Base-by-base conservation (phyloP, 176 grass and related monocot genomes). In the Avena eriantha region DNA sequence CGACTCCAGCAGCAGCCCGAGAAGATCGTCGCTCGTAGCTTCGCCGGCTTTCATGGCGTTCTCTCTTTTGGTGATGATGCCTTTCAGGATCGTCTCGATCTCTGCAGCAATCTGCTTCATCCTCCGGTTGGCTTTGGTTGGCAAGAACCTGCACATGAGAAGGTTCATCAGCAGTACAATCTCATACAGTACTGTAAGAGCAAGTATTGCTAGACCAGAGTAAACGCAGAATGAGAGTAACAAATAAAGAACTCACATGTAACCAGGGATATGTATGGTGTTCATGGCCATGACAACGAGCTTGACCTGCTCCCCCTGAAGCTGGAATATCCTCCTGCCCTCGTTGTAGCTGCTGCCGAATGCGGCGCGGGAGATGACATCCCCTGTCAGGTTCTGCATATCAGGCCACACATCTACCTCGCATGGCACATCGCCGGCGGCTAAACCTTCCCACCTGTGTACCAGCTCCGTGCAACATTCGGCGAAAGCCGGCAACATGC, bases 271-370 rank as follows among this genome's bases (percentile, higher is more conserved):
- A 34, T 86, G 88, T 1, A 83, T 8, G 55, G n/a, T 92, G 0
- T 47, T 54, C 76, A 91, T 64, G 54, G 81, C 56, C 58, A 41
- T 60, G 3, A 88, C 41, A 26, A 77, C 10, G 74, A 87, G 83
- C 70, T 77, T 5, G 16, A 84, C 29, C 73, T 90, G 92, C 88
- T 97, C 88, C 7, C 82, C 77, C 41, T 94, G 92, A 0, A 92
- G 86, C 86, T 90, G 82, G 83, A 94, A 92, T 82, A 97, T 87
- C 81, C 24, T 89, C 33, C 78, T 75, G 58, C 95, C 95, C 73
- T 94, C 81, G 8, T 79, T 72, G 77, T 88, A 97, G 78, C 90
- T 94, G 80, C 92, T 91, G 56, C 95, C 92, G 26, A 97, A 97
- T 3, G 92, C 95, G 26, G 90, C 89, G n/a, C 95, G 80, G 2